Percentiles rank a stretch among this genome's conserved stretches.
These are phyloP conservation scores for Tricholoma bakamatsutake DNA, from an alignment of 768 basidiomycete species.

Conservation along the genomic window DNA sequence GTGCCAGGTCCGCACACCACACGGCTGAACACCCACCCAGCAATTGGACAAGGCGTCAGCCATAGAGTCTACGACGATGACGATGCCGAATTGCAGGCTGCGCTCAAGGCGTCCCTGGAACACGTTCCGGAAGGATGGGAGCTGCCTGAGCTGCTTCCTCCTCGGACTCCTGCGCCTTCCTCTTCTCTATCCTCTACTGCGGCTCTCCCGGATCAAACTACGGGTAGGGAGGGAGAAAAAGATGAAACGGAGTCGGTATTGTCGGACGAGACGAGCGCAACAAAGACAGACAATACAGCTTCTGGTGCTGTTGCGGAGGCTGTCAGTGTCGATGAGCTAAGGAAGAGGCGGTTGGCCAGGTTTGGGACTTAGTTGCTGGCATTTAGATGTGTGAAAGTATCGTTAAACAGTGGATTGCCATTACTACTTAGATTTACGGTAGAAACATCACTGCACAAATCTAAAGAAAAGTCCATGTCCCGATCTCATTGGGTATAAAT, in stretches of 20 bases:
- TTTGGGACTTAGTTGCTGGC: conserved; percentile 43
- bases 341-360: conserved; percentile 54
- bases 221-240: conserved; percentile 8
- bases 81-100: conserved; percentile 83
- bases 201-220: background rate
- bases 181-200: background rate
- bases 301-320: conserved; percentile 25
- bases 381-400: background rate
- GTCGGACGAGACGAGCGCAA: conserved; percentile 27
- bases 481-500: background rate
- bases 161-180: conserved; percentile 4
- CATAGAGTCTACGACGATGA: conserved; percentile 76
- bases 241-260: conserved; percentile 33
- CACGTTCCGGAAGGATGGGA: conserved; percentile 48
- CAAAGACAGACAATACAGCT: conserved; percentile 11
- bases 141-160: conserved; percentile 23
- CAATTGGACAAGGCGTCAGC: conserved; percentile 7
- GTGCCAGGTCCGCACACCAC: background rate
- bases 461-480: background rate
- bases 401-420: background rate
- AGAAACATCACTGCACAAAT: background rate
- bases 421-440: background rate
- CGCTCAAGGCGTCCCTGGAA: conserved; percentile 77
- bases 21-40: background rate
- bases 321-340: conserved; percentile 60